A percentile compares a stretch with the other conserved stretches of the same genome.
Evolutionary conservation across 2,329 filamentous ascomycete genomes (phyloP).

Genomic region (Grosmannia serpens): DNA sequence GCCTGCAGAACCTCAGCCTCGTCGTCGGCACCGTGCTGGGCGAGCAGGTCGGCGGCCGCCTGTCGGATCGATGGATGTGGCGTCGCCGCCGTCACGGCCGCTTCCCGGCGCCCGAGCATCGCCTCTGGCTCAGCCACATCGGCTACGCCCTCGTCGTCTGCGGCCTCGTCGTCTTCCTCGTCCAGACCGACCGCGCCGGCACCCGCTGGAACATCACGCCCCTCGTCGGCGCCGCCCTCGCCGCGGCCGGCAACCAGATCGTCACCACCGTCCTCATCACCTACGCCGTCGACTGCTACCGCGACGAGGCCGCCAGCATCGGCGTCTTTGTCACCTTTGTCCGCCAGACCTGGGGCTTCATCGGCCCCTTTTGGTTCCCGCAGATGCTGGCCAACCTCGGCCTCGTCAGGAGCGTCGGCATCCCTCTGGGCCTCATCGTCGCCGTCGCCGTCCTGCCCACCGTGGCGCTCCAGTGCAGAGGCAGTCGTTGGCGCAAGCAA

Average conservation of each 20-base stretch:
- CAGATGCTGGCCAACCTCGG: constrained; percentile 4
- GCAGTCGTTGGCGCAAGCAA: background rate
- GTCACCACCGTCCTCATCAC: constrained; percentile 50
- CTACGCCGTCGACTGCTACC: constrained; percentile 47
- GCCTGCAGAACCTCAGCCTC: constrained; percentile 44
- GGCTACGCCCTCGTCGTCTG: constrained; percentile 38
- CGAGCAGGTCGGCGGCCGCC: constrained; percentile 43
- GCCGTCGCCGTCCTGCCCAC: constrained; percentile 3
- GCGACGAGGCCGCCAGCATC: constrained; percentile 37
- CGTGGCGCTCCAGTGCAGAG: constrained; percentile 5
- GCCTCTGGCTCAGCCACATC: constrained; percentile 45
- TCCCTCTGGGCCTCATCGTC: background rate
- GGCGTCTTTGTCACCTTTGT: constrained; percentile 49
- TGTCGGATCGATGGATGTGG: constrained; percentile 42
- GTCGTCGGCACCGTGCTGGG: constrained; percentile 46
- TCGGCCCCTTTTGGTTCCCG: constrained; percentile 24
- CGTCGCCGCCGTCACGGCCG: constrained; percentile 20
- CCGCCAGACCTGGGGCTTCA: constrained; percentile 41
- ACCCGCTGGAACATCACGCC: constrained; percentile 42
- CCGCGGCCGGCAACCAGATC: constrained; percentile 24
- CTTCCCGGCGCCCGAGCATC: constrained; percentile 33
- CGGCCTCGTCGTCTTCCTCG: constrained; percentile 42
- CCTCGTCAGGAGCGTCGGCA: background rate
- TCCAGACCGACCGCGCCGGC: constrained; percentile 21
- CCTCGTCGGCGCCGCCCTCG: constrained; percentile 38